phyloP scores from a whole-genome alignment of 2,329 filamentous ascomycete species.

The Botrytis squamosa region DNA sequence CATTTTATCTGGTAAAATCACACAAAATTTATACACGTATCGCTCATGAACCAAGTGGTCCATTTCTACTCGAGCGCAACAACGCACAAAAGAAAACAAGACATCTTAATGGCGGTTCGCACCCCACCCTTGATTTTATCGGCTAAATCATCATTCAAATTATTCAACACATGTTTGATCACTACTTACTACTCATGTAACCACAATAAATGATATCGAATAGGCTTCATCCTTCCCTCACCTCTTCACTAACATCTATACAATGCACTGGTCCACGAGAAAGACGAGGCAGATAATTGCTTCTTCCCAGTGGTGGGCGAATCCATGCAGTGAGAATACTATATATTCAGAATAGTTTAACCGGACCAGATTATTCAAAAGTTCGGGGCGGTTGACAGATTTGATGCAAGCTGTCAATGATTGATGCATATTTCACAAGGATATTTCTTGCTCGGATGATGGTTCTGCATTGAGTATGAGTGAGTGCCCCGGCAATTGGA shows the following conservation, averaged over 20 bases:
- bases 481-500: background rate
- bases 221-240: background rate
- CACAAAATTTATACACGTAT: conserved; percentile 18
- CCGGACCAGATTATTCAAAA: background rate
- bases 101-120: background rate
- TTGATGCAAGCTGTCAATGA: background rate
- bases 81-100: conserved; percentile 12
- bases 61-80: conserved; percentile 5
- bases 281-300: background rate
- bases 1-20: background rate
- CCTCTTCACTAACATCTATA: background rate
- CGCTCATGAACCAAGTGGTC: conserved; percentile 10
- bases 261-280: background rate
- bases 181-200: background rate
- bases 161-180: background rate
- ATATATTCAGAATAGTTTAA: background rate
- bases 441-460: background rate
- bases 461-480: background rate
- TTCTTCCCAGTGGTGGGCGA: background rate
- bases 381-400: background rate
- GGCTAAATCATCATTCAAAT: conserved; percentile 2
- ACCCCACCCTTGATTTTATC: conserved; percentile 6
- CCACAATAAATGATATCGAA: background rate
- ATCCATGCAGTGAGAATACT: background rate
- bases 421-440: background rate